These are phyloP conservation scores for Sclerotinia nivalis DNA, from an alignment of 2,329 filamentous ascomycete genomes.

Conservation along the genomic window DNA sequence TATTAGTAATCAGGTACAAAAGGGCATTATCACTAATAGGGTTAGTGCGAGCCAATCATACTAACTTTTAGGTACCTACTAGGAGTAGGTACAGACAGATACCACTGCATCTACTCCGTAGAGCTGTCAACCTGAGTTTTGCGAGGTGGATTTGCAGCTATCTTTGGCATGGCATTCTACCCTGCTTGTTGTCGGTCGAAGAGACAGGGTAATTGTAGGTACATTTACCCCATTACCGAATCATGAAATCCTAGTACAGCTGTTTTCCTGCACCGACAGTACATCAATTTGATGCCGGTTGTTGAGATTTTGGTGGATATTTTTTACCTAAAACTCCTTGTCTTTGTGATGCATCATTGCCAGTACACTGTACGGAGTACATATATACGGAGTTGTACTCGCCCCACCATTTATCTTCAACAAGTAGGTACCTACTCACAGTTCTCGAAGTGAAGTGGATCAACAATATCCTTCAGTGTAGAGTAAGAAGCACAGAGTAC, in stretches of 20 bases:
- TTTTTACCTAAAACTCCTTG: background rate
- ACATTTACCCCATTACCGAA: background rate
- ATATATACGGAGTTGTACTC: background rate
- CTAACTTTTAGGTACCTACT: background rate
- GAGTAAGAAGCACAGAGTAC: background rate
- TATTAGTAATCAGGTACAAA: slow-evolving; percentile 1
- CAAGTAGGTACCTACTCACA: background rate
- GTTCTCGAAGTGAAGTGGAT: background rate
- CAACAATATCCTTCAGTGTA: background rate
- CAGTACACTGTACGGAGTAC: background rate
- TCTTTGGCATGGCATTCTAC: background rate
- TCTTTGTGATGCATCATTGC: background rate
- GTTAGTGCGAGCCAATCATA: background rate
- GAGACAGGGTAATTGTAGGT: background rate
- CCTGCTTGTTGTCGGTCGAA: background rate
- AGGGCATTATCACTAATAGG: background rate
- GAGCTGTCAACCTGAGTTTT: background rate
- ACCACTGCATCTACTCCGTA: background rate
- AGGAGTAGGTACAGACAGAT: background rate
- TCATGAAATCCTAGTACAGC: background rate
- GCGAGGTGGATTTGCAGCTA: background rate
- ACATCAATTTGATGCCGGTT: background rate
- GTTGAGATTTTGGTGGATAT: background rate
- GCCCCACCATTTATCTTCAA: background rate
- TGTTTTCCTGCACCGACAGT: background rate